Evolutionary conservation across 2,329 filamentous ascomycete genomes (phyloP), one percentile per base, ranked within the genome.

Genomic region (Sphaerulina musiva): DNA sequence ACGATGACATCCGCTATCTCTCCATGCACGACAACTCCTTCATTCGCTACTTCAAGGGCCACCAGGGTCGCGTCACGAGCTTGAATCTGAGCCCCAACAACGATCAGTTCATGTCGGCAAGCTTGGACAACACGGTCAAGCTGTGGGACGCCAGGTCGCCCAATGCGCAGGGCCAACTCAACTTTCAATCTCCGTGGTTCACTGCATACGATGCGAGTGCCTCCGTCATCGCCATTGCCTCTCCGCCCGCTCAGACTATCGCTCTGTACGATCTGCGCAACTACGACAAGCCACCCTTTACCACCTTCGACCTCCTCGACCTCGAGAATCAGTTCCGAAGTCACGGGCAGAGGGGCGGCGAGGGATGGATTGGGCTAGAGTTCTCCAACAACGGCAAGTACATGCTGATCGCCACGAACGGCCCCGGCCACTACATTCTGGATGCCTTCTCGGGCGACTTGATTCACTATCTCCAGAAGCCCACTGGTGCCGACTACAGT

Each of bases 361-460:
- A 66, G 40, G 85, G 85, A 9, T 98, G 93, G 93, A 93, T 88
- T 1, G 90, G 87, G 63, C 78, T 98, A 41, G 90, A 95, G 65
- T 97, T 98, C 69, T 93, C 89, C 54, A 98, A 98, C 65, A 93
- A 98, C 66, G 93, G 93, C 14, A 95, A 95, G 67, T 82, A 82
- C 56, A 73, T 98, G 46, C 78, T 98, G 4, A 71, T 98, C 14
- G 88, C 87, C 11, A 97, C 92, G 2, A 88, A 85, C 46, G 89
- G 87, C 6, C 80, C 80, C 48, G 89, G 90, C 0, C 93, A 98
- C 70, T 95, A 93, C 66, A 75, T 98, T 2, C 76, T 98, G n/a
- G 93, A 98, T 68, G 88, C 92, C 1, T 97, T 96, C 68, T 84
- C 89, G 41, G 93, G 92, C 39, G 79, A 78, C 6, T 71, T 97